Evolutionary conservation across 1,284 basidiomycete genomes (phyloP), one percentile per base, ranked within the genome.

Genomic region (Ceratobasidium sp.): DNA sequence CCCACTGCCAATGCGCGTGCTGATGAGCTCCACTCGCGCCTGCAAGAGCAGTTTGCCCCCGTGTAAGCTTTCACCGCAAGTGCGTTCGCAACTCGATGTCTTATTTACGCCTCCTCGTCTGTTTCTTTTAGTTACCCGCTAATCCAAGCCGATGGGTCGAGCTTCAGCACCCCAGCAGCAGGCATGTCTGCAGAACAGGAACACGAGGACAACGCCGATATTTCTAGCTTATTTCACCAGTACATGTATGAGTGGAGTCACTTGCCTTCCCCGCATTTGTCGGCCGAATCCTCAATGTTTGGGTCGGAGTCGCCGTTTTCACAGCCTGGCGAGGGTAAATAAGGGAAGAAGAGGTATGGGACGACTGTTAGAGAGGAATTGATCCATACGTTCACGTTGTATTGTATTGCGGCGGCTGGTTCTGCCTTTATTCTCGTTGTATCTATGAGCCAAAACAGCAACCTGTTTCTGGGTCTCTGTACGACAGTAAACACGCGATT

Each of bases 171-270:
- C 3, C 15, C 67, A 13, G 23, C 62, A 44, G 54, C 3, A 20
- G n/a, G 12, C 38, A 5, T 23, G 23, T n/a, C 54, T 23, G 13
- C 52, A 5, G 67, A 69, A 17, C 67, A 56, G 57, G 52, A 69
- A 44, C 42, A 13, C 13, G 3, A 7, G 20, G 67, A 69, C 6
- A 54, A 69, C n/a, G 20, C 40, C 4, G 64, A 54, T 12, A 56
- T 69, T 17, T 56, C 67, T 3, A 17, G 57, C 1, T 20, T 69
- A 7, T 69, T 69, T 44, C 50, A 69, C 20, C 67, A 44, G 13
- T 69, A 56, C 44, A 56, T 69, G 52, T 54, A 69, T 20, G 67
- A 69, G 17, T 69, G 67, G 67, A 40, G 54, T 6, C 67, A 48
- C 9, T 44, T 64, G 61, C 40, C 61, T 33, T 33, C 33, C 33